Evolutionary conservation across 352 stramenopile genomes (phyloP).

Genomic region (Pythium dissimile): DNA sequence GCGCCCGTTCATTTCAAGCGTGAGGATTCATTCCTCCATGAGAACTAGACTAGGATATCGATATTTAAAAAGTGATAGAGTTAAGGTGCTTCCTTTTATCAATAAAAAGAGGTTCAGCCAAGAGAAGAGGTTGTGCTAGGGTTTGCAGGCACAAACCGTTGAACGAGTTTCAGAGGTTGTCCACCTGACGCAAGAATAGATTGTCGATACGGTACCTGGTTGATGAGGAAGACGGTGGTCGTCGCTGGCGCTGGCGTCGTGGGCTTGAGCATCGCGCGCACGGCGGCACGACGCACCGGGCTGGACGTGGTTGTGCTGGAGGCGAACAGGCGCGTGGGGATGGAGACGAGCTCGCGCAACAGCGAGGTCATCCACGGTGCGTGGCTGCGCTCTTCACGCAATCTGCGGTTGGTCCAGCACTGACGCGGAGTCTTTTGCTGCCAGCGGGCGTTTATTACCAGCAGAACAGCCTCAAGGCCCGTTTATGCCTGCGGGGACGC

Average conservation of each 20-base stretch:
- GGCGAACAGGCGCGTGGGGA: constrained; percentile 69
- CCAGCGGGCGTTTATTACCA: constrained; percentile 93
- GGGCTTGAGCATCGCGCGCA: constrained; percentile 64
- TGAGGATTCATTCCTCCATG: too few species aligned
- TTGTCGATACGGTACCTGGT: too few species aligned
- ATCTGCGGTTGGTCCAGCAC: background rate
- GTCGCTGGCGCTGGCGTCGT: constrained; percentile 76
- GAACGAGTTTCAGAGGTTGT: too few species aligned
- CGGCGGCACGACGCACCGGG: constrained; percentile 38
- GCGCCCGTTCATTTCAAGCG: too few species aligned
- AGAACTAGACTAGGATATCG: too few species aligned
- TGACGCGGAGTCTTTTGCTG: background rate
- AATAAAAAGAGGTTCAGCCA: too few species aligned
- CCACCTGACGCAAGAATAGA: too few species aligned
- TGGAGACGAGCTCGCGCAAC: constrained; percentile 90
- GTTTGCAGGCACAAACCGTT: too few species aligned
- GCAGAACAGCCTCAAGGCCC: constrained; percentile 84
- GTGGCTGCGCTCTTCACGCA: background rate
- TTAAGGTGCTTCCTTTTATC: too few species aligned
- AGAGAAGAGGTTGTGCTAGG: too few species aligned
- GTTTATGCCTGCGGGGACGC: constrained; percentile 88
- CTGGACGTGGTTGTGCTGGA: constrained; percentile 89
- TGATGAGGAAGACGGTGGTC: constrained; percentile 53
- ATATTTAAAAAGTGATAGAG: too few species aligned
- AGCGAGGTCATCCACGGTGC: constrained; percentile 95